Base-by-base conservation (phyloP, 78 protist genomes). In the Emiliania huxleyi region DNA sequence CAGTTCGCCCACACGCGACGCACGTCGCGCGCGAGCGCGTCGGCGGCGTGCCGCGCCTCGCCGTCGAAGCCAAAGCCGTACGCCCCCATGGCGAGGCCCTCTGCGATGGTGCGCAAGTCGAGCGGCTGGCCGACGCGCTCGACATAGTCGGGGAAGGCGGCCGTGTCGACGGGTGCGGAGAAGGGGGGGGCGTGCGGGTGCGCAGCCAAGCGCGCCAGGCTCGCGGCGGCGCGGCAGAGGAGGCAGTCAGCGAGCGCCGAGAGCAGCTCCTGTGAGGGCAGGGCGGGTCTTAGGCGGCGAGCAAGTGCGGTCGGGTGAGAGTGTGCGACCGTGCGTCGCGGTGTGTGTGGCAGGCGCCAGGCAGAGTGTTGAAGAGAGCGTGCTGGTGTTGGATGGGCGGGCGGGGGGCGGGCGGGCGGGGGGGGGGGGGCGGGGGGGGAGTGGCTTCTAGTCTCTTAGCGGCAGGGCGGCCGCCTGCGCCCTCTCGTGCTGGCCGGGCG, bases 151-250 rank as follows among this genome's bases (percentile, higher is more conserved):
- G 85, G 48, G 46, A 77, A 77, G 85, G 23, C n/a, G 48, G 11
- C n/a, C 18, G n/a, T 4, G 85, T 77, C 85, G 85, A 77, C 85
- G 48, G 85, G 85, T 11, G 85, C 85, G 29, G 48, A 77, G 18
- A 77, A 77, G 48, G 85, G 85, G 3, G 46, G 48, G 4, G 85
- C 44, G 23, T 77, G 42, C 85, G 85, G 46, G 46, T 77, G 85
- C 33, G 85, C 44, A 48, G 48, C 85, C 6, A 77, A 23, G 46
- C 85, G 85, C 8, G 85, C 85, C 46, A 77, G 42, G 33, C 19
- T 4, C 21, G 85, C 85, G 48, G 85, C 85, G 35, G 48, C 44
- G 85, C 85, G 85, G 23, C 85, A 77, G 46, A 77, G 85, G 2
- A 77, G 46, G 46, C 85, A 77, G 85, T 77, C 85, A 48, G 44